Base-by-base conservation (phyloP, 139 green algal species). In the Picochlorum costavermella region DNA sequence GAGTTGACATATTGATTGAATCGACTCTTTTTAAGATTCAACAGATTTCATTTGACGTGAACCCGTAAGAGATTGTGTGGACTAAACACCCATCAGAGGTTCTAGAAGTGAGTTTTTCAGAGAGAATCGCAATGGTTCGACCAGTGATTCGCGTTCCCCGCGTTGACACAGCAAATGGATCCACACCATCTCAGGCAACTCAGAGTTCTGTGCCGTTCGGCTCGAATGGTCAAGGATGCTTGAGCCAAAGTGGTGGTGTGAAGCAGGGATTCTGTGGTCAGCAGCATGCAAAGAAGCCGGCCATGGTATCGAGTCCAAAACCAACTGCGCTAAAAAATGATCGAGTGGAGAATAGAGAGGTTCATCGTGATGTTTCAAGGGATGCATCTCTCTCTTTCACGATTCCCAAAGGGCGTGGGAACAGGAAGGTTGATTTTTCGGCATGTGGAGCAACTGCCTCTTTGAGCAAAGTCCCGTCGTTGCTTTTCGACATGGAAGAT, bases 401-500 rank as follows among this genome's bases (percentile, higher is more conserved):
- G 6, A 53, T 53, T 1, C n/a, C 16, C 6, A 23, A 28, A 20
- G 16, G 46, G 14, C 17, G 46, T 23, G 46, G 46, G 16, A 23
- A 26, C 17, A 28, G n/a, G 6, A 53, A 20, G 17, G 17, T 20
- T 53, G 46, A 23, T 11, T 53, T 53, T 23, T 53, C 17, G 5
- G 6, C 14, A 2, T 2, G 46, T 53, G 46, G 46, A 53, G 46
- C 9, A 6, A 53, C 20, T 28, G 26, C 48, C 5, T 17, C 40
- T 31, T 81, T 83, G 48, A 66, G 64, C 26, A 76, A 79, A 28
- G 75, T 84, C 6, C 75, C 77, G 26, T 75, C 62, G 55, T 57
- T 84, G 11, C 50, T 84, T 6, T 84, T 84, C 20, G 77, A 84
- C 5, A 28, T 84, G n/a, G 77, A 84, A 36, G 74, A 67, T 45